Evolutionary conservation across 345 rosid species (phyloP), one percentile per base, ranked within the genome.

Genomic region (Brassica carinata): DNA sequence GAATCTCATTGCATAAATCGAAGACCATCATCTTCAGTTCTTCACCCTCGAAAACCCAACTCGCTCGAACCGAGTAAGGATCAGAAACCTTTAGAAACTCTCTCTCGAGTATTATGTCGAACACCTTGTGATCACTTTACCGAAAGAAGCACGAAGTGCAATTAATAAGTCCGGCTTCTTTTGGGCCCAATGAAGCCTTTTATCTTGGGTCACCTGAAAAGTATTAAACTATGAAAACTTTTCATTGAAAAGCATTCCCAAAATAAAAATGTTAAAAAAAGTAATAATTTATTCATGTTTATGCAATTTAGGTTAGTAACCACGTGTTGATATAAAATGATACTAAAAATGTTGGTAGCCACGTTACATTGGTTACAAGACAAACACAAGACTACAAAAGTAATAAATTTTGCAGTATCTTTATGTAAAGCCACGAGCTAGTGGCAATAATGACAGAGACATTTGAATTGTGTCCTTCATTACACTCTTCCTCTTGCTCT

Each of bases 1-100:
- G 67, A 69, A 90, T 83, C 79, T 91, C 97, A 59, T 13, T 72
- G 74, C 88, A 79, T 1, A 80, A 82, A 64, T 89, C 87, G 27
- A 70, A 61, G 51, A 89, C 55, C 83, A 40, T 87, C 91, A 33
- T 80, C 70, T 59, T 23, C 26, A 23, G 26, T 23, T 23, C 26
- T 23, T 45, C 65, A n/a, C 7, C 17, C 31, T 14, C 18, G 11
- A 18, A 19, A 15, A 6, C 30, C 67, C 55, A 40, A 17, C 45
- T 58, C 26, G 17, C 10, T 71, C 66, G 3, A 18, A 72, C 23
- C 10, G 30, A 67, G 64, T 43, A 13, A 4, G 9, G 26, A 15
- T 33, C 26, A 33, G 19, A 62, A 64, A 71, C 5, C 69, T 19
- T 3, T 15, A 7, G 8, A 45, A 71, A 0, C 0, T 73, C 79